These are phyloP conservation scores for Taphrina sp. DNA, from an alignment of 1,139 yeast genomes.

Conservation along the genomic window DNA sequence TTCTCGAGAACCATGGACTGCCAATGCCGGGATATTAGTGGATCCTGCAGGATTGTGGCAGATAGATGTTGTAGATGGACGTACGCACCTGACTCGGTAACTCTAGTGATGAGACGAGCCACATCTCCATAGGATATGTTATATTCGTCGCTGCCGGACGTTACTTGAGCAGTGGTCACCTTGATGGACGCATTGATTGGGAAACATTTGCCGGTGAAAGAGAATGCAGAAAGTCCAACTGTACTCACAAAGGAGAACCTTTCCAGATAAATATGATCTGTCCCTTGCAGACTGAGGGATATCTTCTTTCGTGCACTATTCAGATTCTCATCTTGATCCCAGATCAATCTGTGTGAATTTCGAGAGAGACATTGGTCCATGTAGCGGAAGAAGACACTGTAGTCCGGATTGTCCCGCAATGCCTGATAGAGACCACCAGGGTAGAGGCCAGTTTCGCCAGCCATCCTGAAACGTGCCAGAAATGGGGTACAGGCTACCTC, in stretches of 20 bases:
- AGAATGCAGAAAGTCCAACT: slow-evolving; percentile 27
- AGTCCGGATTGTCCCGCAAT: neutral
- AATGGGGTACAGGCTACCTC: slow-evolving; percentile 39
- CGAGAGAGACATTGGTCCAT: slow-evolving; percentile 12
- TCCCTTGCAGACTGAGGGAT: too few species aligned
- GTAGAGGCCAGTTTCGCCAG: slow-evolving; percentile 1
- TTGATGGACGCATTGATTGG: slow-evolving; percentile 2
- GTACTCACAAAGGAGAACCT: neutral
- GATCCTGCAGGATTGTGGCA: neutral
- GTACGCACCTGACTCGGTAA: neutral
- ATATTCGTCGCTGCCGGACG: slow-evolving; percentile 7
- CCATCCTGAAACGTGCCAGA: slow-evolving; percentile 31
- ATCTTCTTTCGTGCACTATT: neutral
- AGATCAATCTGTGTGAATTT: slow-evolving; percentile 1
- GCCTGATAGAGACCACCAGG: neutral
- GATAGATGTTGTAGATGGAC: slow-evolving; percentile 3
- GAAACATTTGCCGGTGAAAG: slow-evolving; percentile 5
- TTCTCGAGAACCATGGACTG: neutral
- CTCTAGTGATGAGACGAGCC: slow-evolving; percentile 5
- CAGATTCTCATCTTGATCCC: neutral
- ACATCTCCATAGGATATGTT: slow-evolving; percentile 22
- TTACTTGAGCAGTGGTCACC: slow-evolving; percentile 5
- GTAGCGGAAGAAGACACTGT: neutral
- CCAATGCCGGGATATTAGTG: slow-evolving; percentile 1
- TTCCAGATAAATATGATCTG: slow-evolving; percentile 17